These are phyloP conservation scores for Helichrysum umbraculigerum DNA, from an alignment of 129 eudicot genomes.

Conservation along the genomic window DNA sequence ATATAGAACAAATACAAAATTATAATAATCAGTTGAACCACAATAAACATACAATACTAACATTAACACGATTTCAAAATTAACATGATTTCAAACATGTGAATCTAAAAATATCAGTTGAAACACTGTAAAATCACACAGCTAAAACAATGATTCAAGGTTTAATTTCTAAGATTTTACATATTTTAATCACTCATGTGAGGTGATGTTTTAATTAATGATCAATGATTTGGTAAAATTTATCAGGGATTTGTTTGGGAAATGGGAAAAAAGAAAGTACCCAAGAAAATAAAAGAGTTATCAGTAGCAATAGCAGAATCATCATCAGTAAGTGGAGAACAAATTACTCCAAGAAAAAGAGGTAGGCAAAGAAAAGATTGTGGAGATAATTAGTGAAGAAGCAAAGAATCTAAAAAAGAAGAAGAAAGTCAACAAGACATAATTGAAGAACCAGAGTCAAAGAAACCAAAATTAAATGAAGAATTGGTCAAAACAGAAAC, in stretches of 20 bases:
- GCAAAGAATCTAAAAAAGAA: constrained; percentile 35
- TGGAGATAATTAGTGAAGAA: constrained; percentile 32
- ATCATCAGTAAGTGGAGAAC: constrained; percentile 46
- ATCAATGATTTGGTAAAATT: constrained; percentile 30
- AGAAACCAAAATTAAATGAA: constrained; percentile 39
- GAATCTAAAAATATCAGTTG: too few species aligned
- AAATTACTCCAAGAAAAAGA: constrained; percentile 56
- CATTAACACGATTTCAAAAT: too few species aligned
- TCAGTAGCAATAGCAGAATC: constrained; percentile 58
- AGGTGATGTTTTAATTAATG: constrained; percentile 11
- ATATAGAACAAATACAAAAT: too few species aligned
- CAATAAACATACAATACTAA: too few species aligned
- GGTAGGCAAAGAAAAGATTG: constrained; percentile 69
- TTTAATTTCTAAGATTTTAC: too few species aligned
- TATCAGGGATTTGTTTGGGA: neutral
- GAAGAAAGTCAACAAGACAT: constrained; percentile 34
- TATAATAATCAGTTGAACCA: too few species aligned
- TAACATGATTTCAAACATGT: too few species aligned
- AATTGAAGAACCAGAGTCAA: constrained; percentile 36
- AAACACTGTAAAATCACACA: too few species aligned
- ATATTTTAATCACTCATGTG: neutral
- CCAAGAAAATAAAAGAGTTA: constrained; percentile 43
- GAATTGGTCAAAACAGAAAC: constrained; percentile 33
- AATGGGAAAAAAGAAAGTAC: constrained; percentile 66
- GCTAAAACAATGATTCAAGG: too few species aligned